Percentiles rank a stretch among this genome's conserved stretches.
These are phyloP conservation scores for Suillus spraguei DNA, from an alignment of 768 basidiomycete genomes.

Conservation along the genomic window DNA sequence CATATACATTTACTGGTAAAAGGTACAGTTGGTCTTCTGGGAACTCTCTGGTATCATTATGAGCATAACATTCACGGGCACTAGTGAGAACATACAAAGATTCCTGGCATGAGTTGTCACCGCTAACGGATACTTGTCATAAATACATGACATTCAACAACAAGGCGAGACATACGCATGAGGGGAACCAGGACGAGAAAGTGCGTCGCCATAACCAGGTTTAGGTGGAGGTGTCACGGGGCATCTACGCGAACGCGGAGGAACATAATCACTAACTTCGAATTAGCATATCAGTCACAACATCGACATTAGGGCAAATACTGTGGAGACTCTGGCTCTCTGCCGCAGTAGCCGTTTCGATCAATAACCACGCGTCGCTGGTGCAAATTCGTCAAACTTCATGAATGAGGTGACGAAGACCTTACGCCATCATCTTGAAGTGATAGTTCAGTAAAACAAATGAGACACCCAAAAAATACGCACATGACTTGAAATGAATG, in stretches of 20 bases:
- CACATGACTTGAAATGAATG: conserved; percentile 20
- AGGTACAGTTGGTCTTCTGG: conserved; percentile 57
- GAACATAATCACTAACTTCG: not conserved
- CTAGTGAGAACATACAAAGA: not conserved
- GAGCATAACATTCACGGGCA: conserved; percentile 5
- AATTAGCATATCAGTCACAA: not conserved
- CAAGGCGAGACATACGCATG: not conserved
- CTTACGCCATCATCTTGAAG: conserved; percentile 2
- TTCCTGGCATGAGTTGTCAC: not conserved
- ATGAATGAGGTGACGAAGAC: not conserved
- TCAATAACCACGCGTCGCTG: conserved; percentile 5
- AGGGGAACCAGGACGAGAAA: conserved; percentile 1
- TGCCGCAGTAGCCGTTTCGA: not conserved
- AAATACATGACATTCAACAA: too few relatives aligned
- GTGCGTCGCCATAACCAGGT: not conserved
- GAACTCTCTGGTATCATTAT: conserved; percentile 34
- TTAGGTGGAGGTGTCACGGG: not conserved
- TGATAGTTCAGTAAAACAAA: not conserved
- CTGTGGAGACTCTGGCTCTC: not conserved
- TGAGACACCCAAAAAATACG: not conserved
- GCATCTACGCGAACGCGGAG: too few relatives aligned
- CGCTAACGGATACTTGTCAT: not conserved
- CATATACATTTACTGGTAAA: conserved; percentile 57
- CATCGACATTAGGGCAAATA: not conserved
- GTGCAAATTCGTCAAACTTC: not conserved